A percentile compares a stretch with the other conserved stretches of the same genome.
Evolutionary conservation across 768 basidiomycete species (phyloP).

Genomic region (Rhodotorula diobovata): DNA sequence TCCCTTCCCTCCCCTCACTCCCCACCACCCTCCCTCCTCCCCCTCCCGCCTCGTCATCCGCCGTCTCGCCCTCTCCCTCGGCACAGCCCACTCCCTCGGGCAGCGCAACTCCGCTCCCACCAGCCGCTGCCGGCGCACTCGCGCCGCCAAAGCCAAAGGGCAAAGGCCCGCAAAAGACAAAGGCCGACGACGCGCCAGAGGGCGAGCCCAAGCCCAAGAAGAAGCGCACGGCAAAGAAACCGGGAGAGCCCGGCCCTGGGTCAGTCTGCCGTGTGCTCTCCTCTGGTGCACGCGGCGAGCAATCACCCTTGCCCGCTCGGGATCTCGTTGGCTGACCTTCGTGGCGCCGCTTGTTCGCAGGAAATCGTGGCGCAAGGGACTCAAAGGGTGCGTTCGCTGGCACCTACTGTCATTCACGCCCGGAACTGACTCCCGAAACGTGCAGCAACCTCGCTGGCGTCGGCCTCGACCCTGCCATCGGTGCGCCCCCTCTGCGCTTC

Average conservation of each 20-base stretch:
- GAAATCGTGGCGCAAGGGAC: conserved; percentile 8
- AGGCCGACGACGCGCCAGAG: background rate
- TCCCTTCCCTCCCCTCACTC: background rate
- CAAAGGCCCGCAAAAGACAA: background rate
- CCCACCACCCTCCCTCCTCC: too few species aligned
- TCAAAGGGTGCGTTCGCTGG: conserved; percentile 10
- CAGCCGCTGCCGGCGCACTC: too few species aligned
- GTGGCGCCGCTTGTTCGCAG: background rate
- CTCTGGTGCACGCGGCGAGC: too few species aligned
- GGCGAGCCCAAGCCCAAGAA: conserved; percentile 21
- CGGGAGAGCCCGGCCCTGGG: conserved; percentile 6
- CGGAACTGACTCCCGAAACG: background rate
- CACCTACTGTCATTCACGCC: background rate
- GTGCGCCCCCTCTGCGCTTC: background rate
- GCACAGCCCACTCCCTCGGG: background rate
- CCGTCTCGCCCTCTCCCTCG: background rate
- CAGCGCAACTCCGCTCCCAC: background rate
- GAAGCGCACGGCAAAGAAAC: background rate
- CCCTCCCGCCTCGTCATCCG: background rate
- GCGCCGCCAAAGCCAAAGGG: background rate
- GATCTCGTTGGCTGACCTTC: too few species aligned
- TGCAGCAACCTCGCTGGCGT: conserved; percentile 24
- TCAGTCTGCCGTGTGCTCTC: background rate
- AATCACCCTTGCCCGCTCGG: too few species aligned
- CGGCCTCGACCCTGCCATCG: conserved; percentile 10